phyloP scores from a whole-genome alignment of 805 yeast species.

The Kodamaea hsintzibuensis region DNA sequence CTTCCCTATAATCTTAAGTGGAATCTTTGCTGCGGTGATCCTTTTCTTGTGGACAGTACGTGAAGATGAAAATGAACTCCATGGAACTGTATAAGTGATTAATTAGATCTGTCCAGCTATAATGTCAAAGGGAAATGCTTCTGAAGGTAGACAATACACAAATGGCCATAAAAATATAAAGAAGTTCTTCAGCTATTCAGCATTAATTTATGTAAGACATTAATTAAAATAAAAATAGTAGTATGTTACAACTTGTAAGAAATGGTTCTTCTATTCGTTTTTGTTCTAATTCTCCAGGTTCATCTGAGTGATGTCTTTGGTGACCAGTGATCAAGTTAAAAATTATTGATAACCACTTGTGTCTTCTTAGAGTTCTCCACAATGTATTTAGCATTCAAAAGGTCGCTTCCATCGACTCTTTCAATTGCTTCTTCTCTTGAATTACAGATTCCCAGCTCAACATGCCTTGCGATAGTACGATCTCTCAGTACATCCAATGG shows the following conservation, averaged over 20 bases:
- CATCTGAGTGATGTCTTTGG: too few relatives aligned
- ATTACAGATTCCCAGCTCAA: slow-evolving; percentile 21
- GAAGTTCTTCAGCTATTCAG: too few relatives aligned
- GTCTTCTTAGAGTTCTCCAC: slow-evolving; percentile 6
- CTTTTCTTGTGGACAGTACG: background rate
- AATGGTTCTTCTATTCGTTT: too few relatives aligned
- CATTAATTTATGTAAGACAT: too few relatives aligned
- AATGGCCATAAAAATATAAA: too few relatives aligned
- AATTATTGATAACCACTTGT: slow-evolving; percentile 10
- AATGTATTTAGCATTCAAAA: slow-evolving; percentile 57
- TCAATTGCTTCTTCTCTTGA: slow-evolving; percentile 49
- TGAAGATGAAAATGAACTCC: background rate
- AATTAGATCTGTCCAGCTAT: too few relatives aligned
- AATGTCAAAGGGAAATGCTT: too few relatives aligned
- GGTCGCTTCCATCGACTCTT: slow-evolving; percentile 58
- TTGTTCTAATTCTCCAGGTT: too few relatives aligned
- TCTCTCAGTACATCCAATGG: slow-evolving; percentile 16
- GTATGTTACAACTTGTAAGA: too few relatives aligned
- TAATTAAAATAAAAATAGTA: too few relatives aligned
- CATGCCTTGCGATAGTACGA: slow-evolving; percentile 23
- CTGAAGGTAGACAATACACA: too few relatives aligned
- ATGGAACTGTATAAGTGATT: background rate
- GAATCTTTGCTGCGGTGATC: background rate
- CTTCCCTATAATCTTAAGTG: background rate
- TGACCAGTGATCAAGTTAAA: too few relatives aligned